A percentile compares a stretch with the other conserved stretches of the same genome.
These are phyloP conservation scores for Ceriops decandra DNA, from an alignment of 345 rosid species.

Conservation along the genomic window DNA sequence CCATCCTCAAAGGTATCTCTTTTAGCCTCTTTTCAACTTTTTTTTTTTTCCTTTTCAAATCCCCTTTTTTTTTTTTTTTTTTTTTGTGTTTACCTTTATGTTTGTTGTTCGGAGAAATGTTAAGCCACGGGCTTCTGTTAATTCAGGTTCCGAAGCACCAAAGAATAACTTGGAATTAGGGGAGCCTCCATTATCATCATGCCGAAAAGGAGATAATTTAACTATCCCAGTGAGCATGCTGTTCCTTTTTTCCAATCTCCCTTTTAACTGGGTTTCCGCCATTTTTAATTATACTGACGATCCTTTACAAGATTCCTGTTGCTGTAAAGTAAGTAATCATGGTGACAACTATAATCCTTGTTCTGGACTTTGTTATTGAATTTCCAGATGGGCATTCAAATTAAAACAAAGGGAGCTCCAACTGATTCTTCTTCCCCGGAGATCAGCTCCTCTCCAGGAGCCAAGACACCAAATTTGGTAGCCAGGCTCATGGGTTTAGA, in stretches of 20 bases:
- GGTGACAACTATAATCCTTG: slow-evolving; percentile 11
- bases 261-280: slow-evolving; percentile 25
- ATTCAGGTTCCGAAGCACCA: slow-evolving; percentile 66
- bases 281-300: not conserved
- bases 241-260: not conserved
- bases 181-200: slow-evolving; percentile 36
- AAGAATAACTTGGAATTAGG: slow-evolving; percentile 81
- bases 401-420: slow-evolving; percentile 45
- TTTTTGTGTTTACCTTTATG: not conserved
- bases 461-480: slow-evolving; percentile 76
- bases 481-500: slow-evolving; percentile 98
- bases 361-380: slow-evolving; percentile 7
- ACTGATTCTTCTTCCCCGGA: slow-evolving; percentile 45
- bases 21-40: slow-evolving; percentile 2
- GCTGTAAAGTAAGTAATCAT: slow-evolving; percentile 28
- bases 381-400: slow-evolving; percentile 63
- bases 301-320: slow-evolving; percentile 18
- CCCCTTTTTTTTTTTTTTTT: not conserved
- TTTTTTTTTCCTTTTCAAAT: not conserved
- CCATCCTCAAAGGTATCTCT: slow-evolving; percentile 42
- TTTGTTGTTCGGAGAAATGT: slow-evolving; percentile 1
- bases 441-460: slow-evolving; percentile 58
- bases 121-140: not conserved
- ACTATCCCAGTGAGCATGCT: slow-evolving; percentile 48
- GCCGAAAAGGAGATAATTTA: slow-evolving; percentile 35